These are phyloP conservation scores for Davidsoniella eucalypti DNA, from an alignment of 2,329 filamentous ascomycete species.

Conservation along the genomic window DNA sequence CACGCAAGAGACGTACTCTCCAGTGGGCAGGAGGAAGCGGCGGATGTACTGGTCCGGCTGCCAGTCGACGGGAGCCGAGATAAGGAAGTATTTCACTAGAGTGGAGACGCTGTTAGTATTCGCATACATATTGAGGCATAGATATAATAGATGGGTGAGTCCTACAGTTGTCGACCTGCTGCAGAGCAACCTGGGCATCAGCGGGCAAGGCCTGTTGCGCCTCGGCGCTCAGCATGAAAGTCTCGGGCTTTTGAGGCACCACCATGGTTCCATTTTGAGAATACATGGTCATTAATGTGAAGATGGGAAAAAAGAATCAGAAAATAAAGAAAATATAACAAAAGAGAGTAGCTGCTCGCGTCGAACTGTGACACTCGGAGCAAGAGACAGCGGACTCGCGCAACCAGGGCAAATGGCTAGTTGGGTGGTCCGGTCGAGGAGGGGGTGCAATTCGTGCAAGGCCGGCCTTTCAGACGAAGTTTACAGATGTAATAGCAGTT, in stretches of 20 bases:
- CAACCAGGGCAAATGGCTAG: not conserved
- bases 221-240: slow-evolving; percentile 94
- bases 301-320: not conserved
- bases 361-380: no score
- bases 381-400: no score
- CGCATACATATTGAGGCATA: not conserved
- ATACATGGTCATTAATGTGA: slow-evolving; percentile 41
- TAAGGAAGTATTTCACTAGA: slow-evolving; percentile 96
- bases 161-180: slow-evolving; percentile 96
- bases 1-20: slow-evolving; percentile 97
- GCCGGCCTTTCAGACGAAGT: slow-evolving; percentile 8
- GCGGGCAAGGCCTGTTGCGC: slow-evolving; percentile 91
- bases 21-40: slow-evolving; percentile 84
- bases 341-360: not conserved
- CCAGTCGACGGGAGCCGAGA: slow-evolving; percentile 97
- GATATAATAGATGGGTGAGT: slow-evolving; percentile 2
- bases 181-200: slow-evolving; percentile 89
- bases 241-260: slow-evolving; percentile 90
- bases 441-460: not conserved
- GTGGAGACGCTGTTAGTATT: slow-evolving; percentile 14
- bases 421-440: not conserved
- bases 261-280: slow-evolving; percentile 75
- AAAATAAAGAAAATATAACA: slow-evolving; percentile 2
- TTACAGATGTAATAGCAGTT: not conserved
- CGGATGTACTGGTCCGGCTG: slow-evolving; percentile 91